Evolutionary conservation across 768 basidiomycete genomes (phyloP).

Genomic region (Kwoniella dendrophila): DNA sequence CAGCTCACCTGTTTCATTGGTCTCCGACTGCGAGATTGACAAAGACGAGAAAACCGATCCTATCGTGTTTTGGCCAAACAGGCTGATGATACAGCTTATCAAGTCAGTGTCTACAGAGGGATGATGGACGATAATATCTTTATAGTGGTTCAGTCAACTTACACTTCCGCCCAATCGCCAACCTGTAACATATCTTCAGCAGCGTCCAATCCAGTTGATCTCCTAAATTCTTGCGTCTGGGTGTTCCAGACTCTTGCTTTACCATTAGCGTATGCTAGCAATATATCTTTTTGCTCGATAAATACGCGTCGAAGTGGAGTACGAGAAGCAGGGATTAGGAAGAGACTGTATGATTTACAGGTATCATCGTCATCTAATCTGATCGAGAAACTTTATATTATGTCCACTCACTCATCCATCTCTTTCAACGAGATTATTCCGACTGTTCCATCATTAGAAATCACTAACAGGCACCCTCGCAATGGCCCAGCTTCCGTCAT

Average conservation of each 20-base stretch:
- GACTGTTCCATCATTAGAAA: conserved; percentile 77
- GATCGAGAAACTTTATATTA: conserved; percentile 2
- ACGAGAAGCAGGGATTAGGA: conserved; percentile 78
- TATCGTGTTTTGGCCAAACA: too few species aligned
- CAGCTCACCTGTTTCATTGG: too few species aligned
- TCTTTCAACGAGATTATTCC: conserved; percentile 73
- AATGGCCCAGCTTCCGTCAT: conserved; percentile 60
- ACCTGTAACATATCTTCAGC: conserved; percentile 72
- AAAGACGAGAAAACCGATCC: too few species aligned
- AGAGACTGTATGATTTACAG: conserved; percentile 63
- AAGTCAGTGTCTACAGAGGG: too few species aligned
- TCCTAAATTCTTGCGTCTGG: conserved; percentile 76
- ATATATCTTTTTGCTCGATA: conserved; percentile 68
- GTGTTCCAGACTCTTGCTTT: conserved; percentile 86
- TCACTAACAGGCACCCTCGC: conserved; percentile 69
- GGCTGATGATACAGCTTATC: not conserved
- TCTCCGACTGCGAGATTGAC: too few species aligned
- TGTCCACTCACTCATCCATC: conserved; percentile 70
- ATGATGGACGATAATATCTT: not conserved
- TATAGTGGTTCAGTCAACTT: conserved; percentile 19
- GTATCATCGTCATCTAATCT: too few species aligned
- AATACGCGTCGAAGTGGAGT: conserved; percentile 68
- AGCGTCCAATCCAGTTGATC: conserved; percentile 76
- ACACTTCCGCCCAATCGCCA: conserved; percentile 78
- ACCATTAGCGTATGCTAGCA: conserved; percentile 74